Percentiles rank a stretch among this genome's conserved stretches.
These are phyloP conservation scores for Aspergillus bertholletiae DNA, from an alignment of 495 filamentous ascomycete species.

Conservation along the genomic window DNA sequence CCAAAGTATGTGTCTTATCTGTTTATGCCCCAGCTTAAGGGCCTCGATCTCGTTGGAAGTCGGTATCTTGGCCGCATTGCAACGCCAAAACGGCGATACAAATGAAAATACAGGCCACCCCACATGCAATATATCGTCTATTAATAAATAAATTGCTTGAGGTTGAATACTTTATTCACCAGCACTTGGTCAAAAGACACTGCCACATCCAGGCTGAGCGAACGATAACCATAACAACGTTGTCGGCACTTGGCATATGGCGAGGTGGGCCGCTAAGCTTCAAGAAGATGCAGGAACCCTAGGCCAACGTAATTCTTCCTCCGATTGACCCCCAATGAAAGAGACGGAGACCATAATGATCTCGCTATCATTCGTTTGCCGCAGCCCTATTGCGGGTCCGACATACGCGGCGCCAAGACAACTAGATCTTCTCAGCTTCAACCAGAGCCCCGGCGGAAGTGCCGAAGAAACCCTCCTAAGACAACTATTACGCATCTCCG, in stretches of 20 bases:
- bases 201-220: background rate
- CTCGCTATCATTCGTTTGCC: background rate
- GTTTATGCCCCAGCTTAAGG: too few relatives aligned
- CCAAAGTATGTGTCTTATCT: too few relatives aligned
- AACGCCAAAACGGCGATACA: too few relatives aligned
- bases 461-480: background rate
- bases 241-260: background rate
- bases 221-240: background rate
- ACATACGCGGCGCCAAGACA: constrained; percentile 22
- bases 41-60: too few relatives aligned
- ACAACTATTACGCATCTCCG: background rate
- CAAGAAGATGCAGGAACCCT: background rate
- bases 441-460: background rate
- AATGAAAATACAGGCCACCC: too few relatives aligned
- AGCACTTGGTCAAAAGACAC: too few relatives aligned
- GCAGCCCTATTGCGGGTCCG: constrained; percentile 2
- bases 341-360: background rate
- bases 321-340: background rate
- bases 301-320: background rate
- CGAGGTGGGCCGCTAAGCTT: background rate
- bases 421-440: background rate
- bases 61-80: too few relatives aligned
- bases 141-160: too few relatives aligned
- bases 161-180: too few relatives aligned
- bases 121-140: too few relatives aligned